phyloP scores from a whole-genome alignment of 768 basidiomycete genomes.

The Suillus cothurnatus region DNA sequence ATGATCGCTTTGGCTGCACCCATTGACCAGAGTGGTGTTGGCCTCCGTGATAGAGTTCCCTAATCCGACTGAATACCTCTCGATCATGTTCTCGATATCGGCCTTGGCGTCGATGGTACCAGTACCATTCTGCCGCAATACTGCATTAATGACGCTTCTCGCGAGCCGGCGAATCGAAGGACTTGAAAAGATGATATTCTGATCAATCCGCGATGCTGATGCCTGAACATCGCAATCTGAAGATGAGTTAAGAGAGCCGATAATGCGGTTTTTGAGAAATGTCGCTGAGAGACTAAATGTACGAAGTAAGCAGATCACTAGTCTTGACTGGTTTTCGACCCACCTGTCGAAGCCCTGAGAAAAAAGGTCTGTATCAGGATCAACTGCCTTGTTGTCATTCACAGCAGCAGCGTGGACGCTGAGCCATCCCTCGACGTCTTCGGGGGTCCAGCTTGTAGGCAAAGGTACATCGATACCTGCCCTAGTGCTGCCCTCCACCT shows the following conservation, averaged over 20 bases:
- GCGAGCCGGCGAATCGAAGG: slow-evolving; percentile 43
- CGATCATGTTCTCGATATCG: slow-evolving; percentile 41
- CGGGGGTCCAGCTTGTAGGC: slow-evolving; percentile 28
- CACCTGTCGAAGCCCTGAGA: slow-evolving; percentile 43
- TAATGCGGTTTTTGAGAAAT: slow-evolving; percentile 27
- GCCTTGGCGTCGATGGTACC: slow-evolving; percentile 13
- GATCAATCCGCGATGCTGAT: slow-evolving; percentile 27
- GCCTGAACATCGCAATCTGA: slow-evolving; percentile 29
- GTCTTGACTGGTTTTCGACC: background rate
- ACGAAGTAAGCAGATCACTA: background rate
- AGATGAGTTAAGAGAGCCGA: slow-evolving; percentile 31
- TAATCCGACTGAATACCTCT: slow-evolving; percentile 37
- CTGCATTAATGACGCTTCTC: slow-evolving; percentile 19
- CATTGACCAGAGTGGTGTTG: slow-evolving; percentile 2
- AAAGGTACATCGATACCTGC: slow-evolving; percentile 22
- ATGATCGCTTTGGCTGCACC: slow-evolving; percentile 4
- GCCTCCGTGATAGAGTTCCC: slow-evolving; percentile 15
- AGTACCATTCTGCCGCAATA: slow-evolving; percentile 2
- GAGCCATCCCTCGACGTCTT: slow-evolving; percentile 29
- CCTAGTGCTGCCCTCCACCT: slow-evolving; percentile 29
- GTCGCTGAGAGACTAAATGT: slow-evolving; percentile 31
- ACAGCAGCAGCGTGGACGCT: slow-evolving; percentile 24
- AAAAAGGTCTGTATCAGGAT: slow-evolving; percentile 28
- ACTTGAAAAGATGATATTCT: slow-evolving; percentile 38
- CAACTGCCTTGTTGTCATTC: slow-evolving; percentile 9